Conservation (phyloP, 441 rosid species). For the Dalechampia spathulata region DNA sequence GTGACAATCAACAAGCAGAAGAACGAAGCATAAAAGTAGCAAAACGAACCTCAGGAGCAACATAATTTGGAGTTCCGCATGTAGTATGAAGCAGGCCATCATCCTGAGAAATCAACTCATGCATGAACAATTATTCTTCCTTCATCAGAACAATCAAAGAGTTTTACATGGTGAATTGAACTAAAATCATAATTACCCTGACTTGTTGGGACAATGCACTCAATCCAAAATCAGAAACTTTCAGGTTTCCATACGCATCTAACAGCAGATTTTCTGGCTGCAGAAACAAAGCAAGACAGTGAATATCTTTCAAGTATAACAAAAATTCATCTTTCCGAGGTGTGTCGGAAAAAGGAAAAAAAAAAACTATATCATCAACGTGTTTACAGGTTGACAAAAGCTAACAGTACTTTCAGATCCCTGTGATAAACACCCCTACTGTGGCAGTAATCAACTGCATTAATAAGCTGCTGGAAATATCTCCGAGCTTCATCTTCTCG, state of each 20-base stretch:
- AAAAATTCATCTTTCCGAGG: no score
- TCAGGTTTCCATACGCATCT: slow-evolving; percentile 77
- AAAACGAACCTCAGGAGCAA: slow-evolving; percentile 81
- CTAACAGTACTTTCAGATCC: slow-evolving; percentile 82
- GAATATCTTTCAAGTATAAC: no score
- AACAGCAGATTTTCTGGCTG: slow-evolving; percentile 92
- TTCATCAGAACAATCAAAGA: no score
- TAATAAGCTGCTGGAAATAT: slow-evolving; percentile 92
- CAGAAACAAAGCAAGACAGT: slow-evolving; percentile 18
- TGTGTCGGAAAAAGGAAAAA: no score
- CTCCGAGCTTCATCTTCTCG: slow-evolving; percentile 81
- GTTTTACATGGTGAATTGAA: no score
- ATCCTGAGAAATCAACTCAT: slow-evolving; percentile 40
- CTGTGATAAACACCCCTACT: slow-evolving; percentile 97
- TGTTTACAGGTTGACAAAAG: no score
- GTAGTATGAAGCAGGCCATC: slow-evolving; percentile 96
- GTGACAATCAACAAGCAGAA: no score
- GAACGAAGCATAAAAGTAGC: slow-evolving; percentile 5
- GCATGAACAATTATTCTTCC: slow-evolving; percentile 11
- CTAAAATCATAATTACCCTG: slow-evolving; percentile 62
- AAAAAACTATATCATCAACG: no score
- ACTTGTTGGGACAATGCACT: slow-evolving; percentile 96
- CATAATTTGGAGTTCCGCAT: slow-evolving; percentile 98
- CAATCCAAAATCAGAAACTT: slow-evolving; percentile 96
- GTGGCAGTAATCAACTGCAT: slow-evolving; percentile 92